Evolutionary conservation across 2,329 filamentous ascomycete genomes (phyloP).

Genomic region (Dendryphion nanum): DNA sequence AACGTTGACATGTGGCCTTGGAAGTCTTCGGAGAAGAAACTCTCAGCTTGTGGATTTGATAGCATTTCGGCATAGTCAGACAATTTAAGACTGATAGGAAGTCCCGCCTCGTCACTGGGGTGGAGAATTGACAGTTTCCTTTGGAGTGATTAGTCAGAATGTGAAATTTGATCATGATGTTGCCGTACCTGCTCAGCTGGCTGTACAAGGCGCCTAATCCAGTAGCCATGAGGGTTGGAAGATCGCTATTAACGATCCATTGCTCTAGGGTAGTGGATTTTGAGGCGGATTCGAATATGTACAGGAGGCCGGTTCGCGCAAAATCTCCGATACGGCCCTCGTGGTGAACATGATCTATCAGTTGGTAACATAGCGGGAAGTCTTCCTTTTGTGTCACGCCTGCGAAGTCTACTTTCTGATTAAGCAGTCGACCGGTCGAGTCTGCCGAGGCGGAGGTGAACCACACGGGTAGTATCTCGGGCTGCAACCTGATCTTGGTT

Average conservation of each 20-base stretch:
- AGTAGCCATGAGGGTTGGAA: constrained; percentile 96
- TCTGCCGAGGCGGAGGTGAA: constrained; percentile 61
- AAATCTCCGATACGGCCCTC: constrained; percentile 95
- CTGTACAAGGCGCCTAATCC: constrained; percentile 79
- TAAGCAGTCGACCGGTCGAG: constrained; percentile 40
- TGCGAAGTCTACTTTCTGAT: constrained; percentile 68
- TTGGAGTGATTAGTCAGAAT: constrained; percentile 9
- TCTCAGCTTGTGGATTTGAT: constrained; percentile 65
- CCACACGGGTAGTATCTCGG: constrained; percentile 85
- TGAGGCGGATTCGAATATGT: constrained; percentile 92
- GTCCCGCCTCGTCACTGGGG: constrained; percentile 57
- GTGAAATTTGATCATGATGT: neutral
- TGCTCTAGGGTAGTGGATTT: constrained; percentile 80
- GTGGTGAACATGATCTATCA: constrained; percentile 95
- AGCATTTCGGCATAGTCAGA: constrained; percentile 81
- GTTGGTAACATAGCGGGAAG: constrained; percentile 91
- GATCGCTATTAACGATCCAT: constrained; percentile 95
- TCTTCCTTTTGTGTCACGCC: constrained; percentile 84
- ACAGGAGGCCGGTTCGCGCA: constrained; percentile 86
- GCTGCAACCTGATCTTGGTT: constrained; percentile 89
- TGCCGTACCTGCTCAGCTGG: constrained; percentile 58
- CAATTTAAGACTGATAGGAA: constrained; percentile 81
- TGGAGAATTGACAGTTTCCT: constrained; percentile 81
- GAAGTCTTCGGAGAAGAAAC: constrained; percentile 71
- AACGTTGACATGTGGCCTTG: constrained; percentile 90